Base-by-base conservation (phyloP, 2,329 filamentous ascomycete species). In the Botrytis byssoidea region DNA sequence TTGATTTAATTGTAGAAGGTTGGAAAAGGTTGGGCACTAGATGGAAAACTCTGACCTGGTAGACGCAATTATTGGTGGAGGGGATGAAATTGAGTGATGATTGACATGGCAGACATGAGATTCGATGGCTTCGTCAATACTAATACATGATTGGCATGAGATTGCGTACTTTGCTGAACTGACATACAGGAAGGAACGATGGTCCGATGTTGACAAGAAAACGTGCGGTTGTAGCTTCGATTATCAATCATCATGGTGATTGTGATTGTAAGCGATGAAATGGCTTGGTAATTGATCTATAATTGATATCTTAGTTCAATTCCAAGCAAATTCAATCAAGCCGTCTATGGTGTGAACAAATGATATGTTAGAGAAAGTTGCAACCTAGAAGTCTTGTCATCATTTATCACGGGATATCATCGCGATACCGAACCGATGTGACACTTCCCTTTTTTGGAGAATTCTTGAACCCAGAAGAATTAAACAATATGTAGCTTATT, bases 301-400 rank as follows among this genome's bases (percentile, higher is more conserved):
- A 64, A 20, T 64, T 4, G 37, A 44, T 44, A 42, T 29, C 37
- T 29, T 18, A 32, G n/a, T 42, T 37, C 22, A 22, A 40, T 64
- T 64, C 61, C 61, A 64, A 64, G 61, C 61, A n/a, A 44, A 29
- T 42, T 29, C 40, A 44, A 44, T 44, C 14, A 29, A 20, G 22
- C 37, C 61, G 25, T 63, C 25, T 18, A n/a, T 18, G 25, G 7
- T 37, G 22, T 48, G 63, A 37, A 48, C 42, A 46, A 66, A 66
- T 66, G 63, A 37, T 8, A 18, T 10, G 29, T 12, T 14, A 48
- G 42, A 44, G 42, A 48, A 66, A 32, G 63, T 66, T 66, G 63
- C 18, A 66, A 66, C 63, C 42, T 66, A 35, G 40, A 66, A 66
- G 29, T 66, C 29, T 48, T 61, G 59, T 61, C 59, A 66, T 48